Base-by-base conservation (phyloP, 108 stramenopile species). In the Cyclotella choctawhatcheeana region DNA sequence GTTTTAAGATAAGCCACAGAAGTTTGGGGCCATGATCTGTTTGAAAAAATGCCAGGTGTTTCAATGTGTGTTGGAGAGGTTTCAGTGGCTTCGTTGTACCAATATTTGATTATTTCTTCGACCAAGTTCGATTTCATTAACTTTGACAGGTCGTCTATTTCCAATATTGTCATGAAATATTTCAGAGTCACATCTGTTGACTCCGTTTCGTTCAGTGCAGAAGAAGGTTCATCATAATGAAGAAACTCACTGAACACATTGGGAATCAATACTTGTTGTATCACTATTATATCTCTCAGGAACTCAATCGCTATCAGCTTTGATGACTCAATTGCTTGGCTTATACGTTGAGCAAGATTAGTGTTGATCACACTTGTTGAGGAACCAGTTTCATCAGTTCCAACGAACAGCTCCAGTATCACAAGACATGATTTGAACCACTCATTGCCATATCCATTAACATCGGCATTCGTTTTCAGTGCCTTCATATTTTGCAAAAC, bases 201-300 rank as follows among this genome's bases (percentile, higher is more conserved):
- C n/a, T n/a, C n/a, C n/a, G n/a, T n/a, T n/a, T 45, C 7, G 29
- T 44, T 27, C 54, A 27, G 24, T 33, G 18, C 2, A 45, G 16
- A 48, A 68, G 68, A 53, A 6, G 22, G n/a, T 61, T 55, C 21
- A 12, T 14, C 44, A 35, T n/a, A 40, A 40, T 24, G 22, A 58
- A 21, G 2, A 5, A 31, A 56, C 2, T 30, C 67, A 44, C 18
- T 22, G 58, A 81, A 81, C 2, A 74, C 55, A 24, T 81, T 81
- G 29, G 79, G 79, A 17, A 81, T 70, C 20, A 94, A 74, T 17
- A 94, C 56, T 58, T 94, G 93, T 30, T 82, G 59, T 26, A 94
- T 84, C 12, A 77, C 67, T 25, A 84, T 73, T 16, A 82, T 22
- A 55, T 91, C 88, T 24, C 64, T 55, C 2, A 94, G 47, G 63